Evolutionary conservation across 208 protist genomes (phyloP), one percentile per base, ranked within the genome.

Genomic region (Trypanosoma rangeli): DNA sequence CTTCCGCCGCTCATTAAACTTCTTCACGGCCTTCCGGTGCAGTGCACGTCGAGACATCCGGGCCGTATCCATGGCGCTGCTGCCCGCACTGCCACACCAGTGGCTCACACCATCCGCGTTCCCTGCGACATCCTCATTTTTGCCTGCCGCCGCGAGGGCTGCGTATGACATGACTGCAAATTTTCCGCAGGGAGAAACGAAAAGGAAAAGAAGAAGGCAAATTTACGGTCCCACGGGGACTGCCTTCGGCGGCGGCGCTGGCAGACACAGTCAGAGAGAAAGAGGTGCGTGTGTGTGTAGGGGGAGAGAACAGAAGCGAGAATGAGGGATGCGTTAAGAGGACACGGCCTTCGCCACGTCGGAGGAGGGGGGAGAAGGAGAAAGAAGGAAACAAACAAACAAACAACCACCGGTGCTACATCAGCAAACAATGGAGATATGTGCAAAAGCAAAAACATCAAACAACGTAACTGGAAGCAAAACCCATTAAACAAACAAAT

Each of bases 1-100:
- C 13, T 73, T 74, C 44, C 84, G 78, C 26, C 83, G 74, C 60
- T 85, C 81, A 15, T 82, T 67, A 74, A 90, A 92, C 22, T 82
- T 80, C 60, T 89, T 91, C n/a, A 94, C 86, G 53, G 89, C 82
- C 24, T 82, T 80, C 0, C 89, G 76, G 70, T 91, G 89, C 60
- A 88, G 81, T 9, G 78, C 76, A 44, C 86, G 80, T 64, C 75
- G 64, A 12, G 78, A 73, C 15, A 55, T 52, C 12, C 68, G 49
- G 10, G 37, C 28, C 20, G 42, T 18, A 0, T 24, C 29, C 42
- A 28, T 48, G 9, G n/a, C 49, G 44, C 39, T 44, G n/a, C 12
- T 35, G 61, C 22, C n/a, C n/a, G 9, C 22, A 26, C 16, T 53
- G 49, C 49, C 22, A 12, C 16, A 53, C 22, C 49, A 7, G 22